Evolutionary conservation across 2,329 filamentous ascomycete species (phyloP), one percentile per base, ranked within the genome.

Genomic region (Arthrinium puccinioides): DNA sequence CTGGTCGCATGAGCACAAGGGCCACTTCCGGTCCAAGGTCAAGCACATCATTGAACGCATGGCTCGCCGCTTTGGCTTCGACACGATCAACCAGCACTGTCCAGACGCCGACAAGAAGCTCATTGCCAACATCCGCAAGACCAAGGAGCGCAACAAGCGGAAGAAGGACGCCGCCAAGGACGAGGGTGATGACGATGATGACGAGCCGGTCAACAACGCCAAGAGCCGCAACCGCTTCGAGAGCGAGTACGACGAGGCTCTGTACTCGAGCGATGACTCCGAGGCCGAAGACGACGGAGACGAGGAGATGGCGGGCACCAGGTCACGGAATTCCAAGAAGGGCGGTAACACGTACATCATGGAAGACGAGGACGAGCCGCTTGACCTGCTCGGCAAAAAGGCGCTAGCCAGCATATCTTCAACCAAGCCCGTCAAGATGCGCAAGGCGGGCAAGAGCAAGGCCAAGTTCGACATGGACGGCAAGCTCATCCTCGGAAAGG

Each of bases 1-100:
- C 28, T 98, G 92, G 90, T 89, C 85, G 56, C 87, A 96, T 61
- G 92, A 98, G 63, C 94, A 98, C 70, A 97, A 97, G 67, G 88
- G 88, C 10, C 88, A 94, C 57, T 92, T 98, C 67, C 87, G 90
- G 54, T 82, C 86, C 34, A 98, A 97, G 69, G 89, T 98, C 49
- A 97, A 96, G 77, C 89, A 96, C 56, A 97, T 98, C 45, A 68
- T 98, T 13, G 92, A 98, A 65, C 80, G 92, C 36, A 87, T 96
- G 74, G 84, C 97, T 16, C 79, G 90, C 32, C 80, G 90, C 39
- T 97, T 96, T 55, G 89, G 92, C 32, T 84, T 84, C 31, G 83
- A 90, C 3, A 63, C 78, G 21, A 76, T 98, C 10, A 86, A 92
- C 62, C 76, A 77, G 46, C 72, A 85, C 58, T 89, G 86, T 41